Evolutionary conservation across 1,139 yeast genomes (phyloP).

Genomic region (Kodamaea suecica): DNA sequence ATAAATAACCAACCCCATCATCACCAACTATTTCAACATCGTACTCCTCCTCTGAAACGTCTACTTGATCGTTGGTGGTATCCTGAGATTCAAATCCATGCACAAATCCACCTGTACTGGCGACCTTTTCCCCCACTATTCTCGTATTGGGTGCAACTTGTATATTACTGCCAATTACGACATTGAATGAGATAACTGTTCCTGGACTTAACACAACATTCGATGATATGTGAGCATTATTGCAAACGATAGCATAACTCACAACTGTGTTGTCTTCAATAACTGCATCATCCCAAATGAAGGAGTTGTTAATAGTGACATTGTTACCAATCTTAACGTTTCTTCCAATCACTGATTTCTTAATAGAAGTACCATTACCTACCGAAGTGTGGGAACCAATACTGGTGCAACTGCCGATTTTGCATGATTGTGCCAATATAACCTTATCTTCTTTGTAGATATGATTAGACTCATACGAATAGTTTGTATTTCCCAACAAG

Average conservation of each 20-base stretch:
- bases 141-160: conserved; percentile 49
- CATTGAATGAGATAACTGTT: conserved; percentile 76
- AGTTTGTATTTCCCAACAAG: conserved; percentile 65
- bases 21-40: conserved; percentile 51
- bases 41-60: conserved; percentile 16
- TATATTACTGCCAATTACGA: conserved; percentile 54
- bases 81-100: conserved; percentile 17
- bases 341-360: conserved; percentile 77
- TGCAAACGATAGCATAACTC: conserved; percentile 66
- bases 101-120: conserved; percentile 21
- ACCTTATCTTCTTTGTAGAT: conserved; percentile 83
- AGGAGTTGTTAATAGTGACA: conserved; percentile 67
- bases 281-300: conserved; percentile 78
- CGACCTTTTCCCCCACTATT: conserved; percentile 48
- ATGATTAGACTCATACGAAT: conserved; percentile 76
- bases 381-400: conserved; percentile 74
- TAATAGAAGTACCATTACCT: conserved; percentile 54
- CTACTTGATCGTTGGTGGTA: conserved; percentile 26
- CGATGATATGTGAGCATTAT: conserved; percentile 52
- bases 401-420: conserved; percentile 69
- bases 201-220: conserved; percentile 59
- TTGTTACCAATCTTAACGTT: conserved; percentile 80
- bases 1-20: conserved; percentile 58
- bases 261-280: conserved; percentile 65
- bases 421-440: conserved; percentile 88